Conservation (phyloP, 768 basidiomycete species). For the Mycena galericulata region DNA sequence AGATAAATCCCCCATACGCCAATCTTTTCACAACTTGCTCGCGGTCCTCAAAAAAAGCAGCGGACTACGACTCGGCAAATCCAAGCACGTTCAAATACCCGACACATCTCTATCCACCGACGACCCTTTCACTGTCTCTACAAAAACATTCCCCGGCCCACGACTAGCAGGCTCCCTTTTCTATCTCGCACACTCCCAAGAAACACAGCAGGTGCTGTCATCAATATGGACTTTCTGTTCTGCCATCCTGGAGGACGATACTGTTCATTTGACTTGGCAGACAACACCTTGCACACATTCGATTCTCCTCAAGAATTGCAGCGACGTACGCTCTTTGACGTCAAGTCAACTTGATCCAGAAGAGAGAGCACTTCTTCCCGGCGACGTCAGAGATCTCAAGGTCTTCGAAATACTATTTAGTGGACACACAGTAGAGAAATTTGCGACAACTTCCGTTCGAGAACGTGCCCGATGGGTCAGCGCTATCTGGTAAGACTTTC, state of each 20-base stretch:
- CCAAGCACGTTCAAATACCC: conserved; percentile 32
- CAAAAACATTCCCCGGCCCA: conserved; percentile 20
- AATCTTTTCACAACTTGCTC: conserved; percentile 73
- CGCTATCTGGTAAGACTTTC: conserved; percentile 70
- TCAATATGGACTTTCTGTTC: conserved; percentile 33
- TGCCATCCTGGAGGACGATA: conserved; percentile 31
- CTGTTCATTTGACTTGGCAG: conserved; percentile 35
- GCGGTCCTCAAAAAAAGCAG: conserved; percentile 53
- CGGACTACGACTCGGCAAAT: conserved; percentile 24
- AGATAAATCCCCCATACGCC: conserved; percentile 70
- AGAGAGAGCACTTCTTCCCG: conserved; percentile 59
- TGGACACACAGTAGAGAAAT: conserved; percentile 63
- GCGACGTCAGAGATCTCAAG: conserved; percentile 56
- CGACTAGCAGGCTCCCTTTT: conserved; percentile 29
- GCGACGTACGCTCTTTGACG: conserved; percentile 73
- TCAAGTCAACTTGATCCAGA: conserved; percentile 53
- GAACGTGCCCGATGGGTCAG: conserved; percentile 82
- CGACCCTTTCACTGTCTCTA: conserved; percentile 24
- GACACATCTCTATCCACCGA: background rate
- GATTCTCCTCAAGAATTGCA: conserved; percentile 64
- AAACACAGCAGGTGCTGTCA: background rate
- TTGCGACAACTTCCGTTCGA: conserved; percentile 69
- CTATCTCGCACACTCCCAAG: conserved; percentile 26
- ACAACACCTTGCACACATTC: conserved; percentile 52
- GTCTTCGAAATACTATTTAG: conserved; percentile 77